A percentile compares a stretch with the other conserved stretches of the same genome.
Conservation (phyloP, 2,329 filamentous ascomycete species). For the Colletotrichum destructivum region DNA sequence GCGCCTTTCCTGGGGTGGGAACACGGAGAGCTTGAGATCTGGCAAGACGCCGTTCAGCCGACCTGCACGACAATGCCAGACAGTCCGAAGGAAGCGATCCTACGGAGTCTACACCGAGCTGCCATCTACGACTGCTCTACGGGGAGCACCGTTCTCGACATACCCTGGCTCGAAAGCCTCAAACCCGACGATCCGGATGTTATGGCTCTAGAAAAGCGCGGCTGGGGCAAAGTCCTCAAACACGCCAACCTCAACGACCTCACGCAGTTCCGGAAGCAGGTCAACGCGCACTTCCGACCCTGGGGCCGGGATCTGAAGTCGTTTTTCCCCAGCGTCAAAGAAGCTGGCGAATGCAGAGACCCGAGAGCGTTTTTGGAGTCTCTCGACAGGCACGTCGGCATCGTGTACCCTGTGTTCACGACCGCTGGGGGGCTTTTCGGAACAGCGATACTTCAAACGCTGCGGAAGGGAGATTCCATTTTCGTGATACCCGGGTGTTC, state of each 20-base stretch:
- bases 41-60: constrained; percentile 1
- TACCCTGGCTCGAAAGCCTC: constrained; percentile 30
- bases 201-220: constrained; percentile 7
- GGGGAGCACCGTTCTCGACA: constrained; percentile 22
- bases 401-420: constrained; percentile 33
- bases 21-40: constrained; percentile 11
- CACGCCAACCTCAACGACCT: constrained; percentile 33
- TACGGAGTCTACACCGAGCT: constrained; percentile 18
- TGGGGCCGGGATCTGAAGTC: constrained; percentile 18
- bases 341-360: constrained; percentile 2
- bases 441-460: constrained; percentile 15
- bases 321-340: constrained; percentile 11
- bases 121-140: constrained; percentile 17
- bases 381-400: constrained; percentile 27
- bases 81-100: constrained; percentile 18
- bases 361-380: constrained; percentile 22
- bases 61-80: not conserved
- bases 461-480: constrained; percentile 26
- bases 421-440: constrained; percentile 18
- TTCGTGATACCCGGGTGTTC: constrained; percentile 28
- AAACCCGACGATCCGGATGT: constrained; percentile 12
- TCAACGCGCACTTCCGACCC: constrained; percentile 16
- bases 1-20: constrained; percentile 29
- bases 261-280: constrained; percentile 21
- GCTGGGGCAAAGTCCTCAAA: constrained; percentile 27